Base-by-base conservation (phyloP, 2,329 filamentous ascomycete genomes). In the Diplodia scrobiculata region DNA sequence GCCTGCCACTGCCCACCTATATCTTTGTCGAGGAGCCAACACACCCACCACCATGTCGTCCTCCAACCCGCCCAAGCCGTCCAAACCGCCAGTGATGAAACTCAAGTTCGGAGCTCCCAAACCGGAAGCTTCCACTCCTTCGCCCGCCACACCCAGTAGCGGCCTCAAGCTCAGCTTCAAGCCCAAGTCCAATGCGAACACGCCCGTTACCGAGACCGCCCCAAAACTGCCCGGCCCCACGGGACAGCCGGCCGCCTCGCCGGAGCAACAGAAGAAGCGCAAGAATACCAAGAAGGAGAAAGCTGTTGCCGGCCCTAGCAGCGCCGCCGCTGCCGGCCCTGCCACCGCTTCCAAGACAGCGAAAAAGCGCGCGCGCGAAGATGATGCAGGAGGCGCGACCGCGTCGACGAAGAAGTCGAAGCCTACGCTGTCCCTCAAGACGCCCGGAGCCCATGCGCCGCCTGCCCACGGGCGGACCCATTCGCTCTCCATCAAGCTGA, bases 401-500 rank as follows among this genome's bases (percentile, higher is more conserved):
- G 72, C 72, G 0, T 68, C 69, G 1, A 66, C 73, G 0, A 79
- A 79, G 71, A 67, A 63, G n/a, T 34, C 59, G 21, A 65, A 59
- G 41, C 55, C 65, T 11, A 45, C 55, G 19, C 34, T 60, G n/a
- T 47, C 65, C 13, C 65, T 66, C 50, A 54, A 62, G 58, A 66
- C 51, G n/a, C 17, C 45, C 17, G 13, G 45, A 38, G 17, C 65
- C 10, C 34, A n/a, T 17, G 45, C 51, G 27, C 50, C 48, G 10
- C 38, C 21, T 66, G 67, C 4, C 51, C 53, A 63, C n/a, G 50
- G 47, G 17, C 58, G 55, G 11, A 59, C 21, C 54, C 62, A 45
- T n/a, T 53, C 69, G 34, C 52, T 67, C 55, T 68, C 38, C 17
- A n/a, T 88, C 66, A 85, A 85, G 64, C 79, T 91, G 66, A 89